Percentiles rank a stretch among this genome's conserved stretches.
Conservation (phyloP, 2,329 filamentous ascomycete species). For the Aspergillus aculeatus region DNA sequence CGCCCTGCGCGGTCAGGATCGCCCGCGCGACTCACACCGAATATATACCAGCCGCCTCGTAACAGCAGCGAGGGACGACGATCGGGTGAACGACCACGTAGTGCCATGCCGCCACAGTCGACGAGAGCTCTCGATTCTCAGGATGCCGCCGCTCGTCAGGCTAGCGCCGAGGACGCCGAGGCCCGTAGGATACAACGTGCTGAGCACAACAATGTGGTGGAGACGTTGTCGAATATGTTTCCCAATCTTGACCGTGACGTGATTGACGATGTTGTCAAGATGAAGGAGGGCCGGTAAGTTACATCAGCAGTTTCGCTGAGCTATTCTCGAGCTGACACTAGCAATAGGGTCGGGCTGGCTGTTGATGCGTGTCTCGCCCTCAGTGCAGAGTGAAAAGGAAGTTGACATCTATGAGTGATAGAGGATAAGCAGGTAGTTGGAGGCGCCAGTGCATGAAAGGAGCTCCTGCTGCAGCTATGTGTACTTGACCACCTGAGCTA, state of each 20-base stretch:
- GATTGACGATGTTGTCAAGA: constrained; percentile 92
- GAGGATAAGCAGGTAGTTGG: not conserved
- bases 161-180: constrained; percentile 84
- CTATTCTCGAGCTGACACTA: constrained; percentile 12
- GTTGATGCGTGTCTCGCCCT: constrained; percentile 82
- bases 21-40: constrained; percentile 53
- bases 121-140: constrained; percentile 64
- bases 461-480: not conserved
- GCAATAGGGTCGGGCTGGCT: constrained; percentile 70
- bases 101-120: constrained; percentile 27
- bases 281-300: constrained; percentile 88
- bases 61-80: constrained; percentile 37
- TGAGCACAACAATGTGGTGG: constrained; percentile 88
- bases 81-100: constrained; percentile 26
- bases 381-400: constrained; percentile 41
- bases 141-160: constrained; percentile 85
- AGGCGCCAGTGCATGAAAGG: not conserved
- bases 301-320: not conserved
- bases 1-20: constrained; percentile 33
- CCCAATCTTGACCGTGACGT: constrained; percentile 90
- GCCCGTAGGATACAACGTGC: constrained; percentile 76
- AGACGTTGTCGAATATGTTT: constrained; percentile 95
- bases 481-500: constrained; percentile 8
- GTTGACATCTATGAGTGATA: not conserved
- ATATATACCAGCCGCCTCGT: constrained; percentile 45